Conservation (phyloP, 345 rosid species). For the Litchi chinensis region DNA sequence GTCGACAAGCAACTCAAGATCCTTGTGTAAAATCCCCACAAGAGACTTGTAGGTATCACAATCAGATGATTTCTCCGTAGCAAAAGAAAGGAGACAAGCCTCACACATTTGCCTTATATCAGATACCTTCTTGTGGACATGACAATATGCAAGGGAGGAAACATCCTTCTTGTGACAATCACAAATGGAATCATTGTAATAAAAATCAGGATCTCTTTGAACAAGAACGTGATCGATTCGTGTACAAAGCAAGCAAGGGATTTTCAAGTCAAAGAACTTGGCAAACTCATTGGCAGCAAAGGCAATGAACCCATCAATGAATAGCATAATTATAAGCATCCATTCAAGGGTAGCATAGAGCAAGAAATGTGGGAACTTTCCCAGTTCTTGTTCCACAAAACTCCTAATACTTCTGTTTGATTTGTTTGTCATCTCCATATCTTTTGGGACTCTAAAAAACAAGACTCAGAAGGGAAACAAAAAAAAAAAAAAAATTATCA, state of each 20-base stretch:
- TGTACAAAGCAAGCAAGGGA: slow-evolving; percentile 88
- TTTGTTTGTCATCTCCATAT: slow-evolving; percentile 49
- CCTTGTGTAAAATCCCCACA: slow-evolving; percentile 74
- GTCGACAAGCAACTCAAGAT: slow-evolving; percentile 68
- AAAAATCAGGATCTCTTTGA: slow-evolving; percentile 47
- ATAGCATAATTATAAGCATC: slow-evolving; percentile 62
- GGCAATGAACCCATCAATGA: slow-evolving; percentile 69
- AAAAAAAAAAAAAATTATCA: not conserved
- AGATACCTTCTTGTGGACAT: slow-evolving; percentile 79
- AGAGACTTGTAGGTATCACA: slow-evolving; percentile 79
- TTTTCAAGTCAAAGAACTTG: slow-evolving; percentile 68
- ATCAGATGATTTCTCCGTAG: slow-evolving; percentile 74
- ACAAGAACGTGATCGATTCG: slow-evolving; percentile 71
- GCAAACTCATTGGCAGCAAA: slow-evolving; percentile 69
- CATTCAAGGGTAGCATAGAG: slow-evolving; percentile 81
- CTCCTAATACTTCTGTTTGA: slow-evolving; percentile 54
- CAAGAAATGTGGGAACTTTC: slow-evolving; percentile 58
- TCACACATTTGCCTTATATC: slow-evolving; percentile 85
- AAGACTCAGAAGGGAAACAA: slow-evolving; percentile 3
- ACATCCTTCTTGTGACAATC: slow-evolving; percentile 76
- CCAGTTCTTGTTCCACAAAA: slow-evolving; percentile 73
- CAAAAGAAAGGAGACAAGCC: slow-evolving; percentile 90
- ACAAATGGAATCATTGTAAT: slow-evolving; percentile 83
- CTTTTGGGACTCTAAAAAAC: not conserved
- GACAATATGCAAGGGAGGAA: slow-evolving; percentile 81